Evolutionary conservation across 1,284 basidiomycete species (phyloP).

Genomic region (Cutaneotrichosporon spelunceum): DNA sequence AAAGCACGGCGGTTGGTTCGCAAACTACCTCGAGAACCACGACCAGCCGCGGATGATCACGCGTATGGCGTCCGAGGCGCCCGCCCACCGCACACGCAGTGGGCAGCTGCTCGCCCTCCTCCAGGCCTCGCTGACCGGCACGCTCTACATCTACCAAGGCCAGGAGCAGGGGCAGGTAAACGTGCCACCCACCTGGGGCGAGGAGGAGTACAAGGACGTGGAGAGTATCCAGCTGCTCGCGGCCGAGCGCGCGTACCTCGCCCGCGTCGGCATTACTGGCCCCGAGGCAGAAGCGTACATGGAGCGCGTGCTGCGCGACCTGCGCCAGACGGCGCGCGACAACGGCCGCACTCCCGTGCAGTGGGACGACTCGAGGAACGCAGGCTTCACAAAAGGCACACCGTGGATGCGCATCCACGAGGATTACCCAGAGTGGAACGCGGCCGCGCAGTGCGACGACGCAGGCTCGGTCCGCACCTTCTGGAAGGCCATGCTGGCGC

Average conservation of each 20-base stretch:
- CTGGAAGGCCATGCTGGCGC: conserved; percentile 58
- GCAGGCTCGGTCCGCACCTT: conserved; percentile 59
- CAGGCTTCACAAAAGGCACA: conserved; percentile 61
- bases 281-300: conserved; percentile 5
- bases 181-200: conserved; percentile 62
- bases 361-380: conserved; percentile 60
- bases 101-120: conserved; percentile 66
- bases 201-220: conserved; percentile 67
- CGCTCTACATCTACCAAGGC: conserved; percentile 70
- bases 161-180: conserved; percentile 70
- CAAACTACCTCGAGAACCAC: conserved; percentile 37
- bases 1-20: conserved; percentile 63
- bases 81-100: conserved; percentile 57
- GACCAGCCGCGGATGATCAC: conserved; percentile 60
- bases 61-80: conserved; percentile 62
- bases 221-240: conserved; percentile 36
- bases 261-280: conserved; percentile 29
- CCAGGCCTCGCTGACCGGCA: conserved; percentile 62
- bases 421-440: conserved; percentile 65
- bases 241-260: conserved; percentile 41
- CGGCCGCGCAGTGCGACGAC: conserved; percentile 56
- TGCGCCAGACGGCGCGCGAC: conserved; percentile 61
- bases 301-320: conserved; percentile 15
- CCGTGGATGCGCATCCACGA: conserved; percentile 78
- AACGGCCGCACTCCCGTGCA: conserved; percentile 57